A percentile compares a stretch with the other conserved stretches of the same genome.
Evolutionary conservation across 2,329 filamentous ascomycete genomes (phyloP).

Genomic region (Septoria petroselini): DNA sequence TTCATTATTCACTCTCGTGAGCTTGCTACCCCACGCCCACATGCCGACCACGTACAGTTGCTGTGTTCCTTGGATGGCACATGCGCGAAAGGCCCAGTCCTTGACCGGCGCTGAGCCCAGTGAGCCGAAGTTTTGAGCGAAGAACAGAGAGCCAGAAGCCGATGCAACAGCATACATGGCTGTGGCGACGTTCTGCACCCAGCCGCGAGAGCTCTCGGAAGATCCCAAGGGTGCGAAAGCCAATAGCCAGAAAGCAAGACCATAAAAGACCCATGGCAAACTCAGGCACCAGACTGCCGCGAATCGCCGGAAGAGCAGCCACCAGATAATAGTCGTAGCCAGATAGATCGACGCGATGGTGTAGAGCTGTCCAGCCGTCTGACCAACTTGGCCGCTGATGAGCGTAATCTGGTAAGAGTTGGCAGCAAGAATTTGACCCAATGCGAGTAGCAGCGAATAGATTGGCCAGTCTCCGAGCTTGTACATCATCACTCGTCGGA

Average conservation of each 20-base stretch:
- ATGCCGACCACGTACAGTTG: conserved; percentile 63
- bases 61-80: conserved; percentile 64
- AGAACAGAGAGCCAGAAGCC: conserved; percentile 62
- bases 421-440: conserved; percentile 62
- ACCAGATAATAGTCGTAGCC: conserved; percentile 59
- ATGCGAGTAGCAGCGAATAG: conserved; percentile 59
- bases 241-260: conserved; percentile 61
- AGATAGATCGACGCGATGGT: conserved; percentile 60
- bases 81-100: conserved; percentile 65
- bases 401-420: conserved; percentile 68
- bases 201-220: conserved; percentile 44
- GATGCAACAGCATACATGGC: conserved; percentile 62
- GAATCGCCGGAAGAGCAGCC: conserved; percentile 58
- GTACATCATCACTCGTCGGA: conserved; percentile 55
- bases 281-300: conserved; percentile 58
- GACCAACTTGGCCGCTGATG: conserved; percentile 61
- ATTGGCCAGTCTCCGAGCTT: conserved; percentile 63
- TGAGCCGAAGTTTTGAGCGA: conserved; percentile 61
- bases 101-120: conserved; percentile 56
- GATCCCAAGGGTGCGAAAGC: conserved; percentile 58
- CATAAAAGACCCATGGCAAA: conserved; percentile 62
- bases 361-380: conserved; percentile 59
- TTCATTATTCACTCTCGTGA: conserved; percentile 47
- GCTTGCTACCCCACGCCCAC: conserved; percentile 64
- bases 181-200: conserved; percentile 60